Base-by-base conservation (phyloP, 352 stramenopile species). In the Phytophthora constricta region DNA sequence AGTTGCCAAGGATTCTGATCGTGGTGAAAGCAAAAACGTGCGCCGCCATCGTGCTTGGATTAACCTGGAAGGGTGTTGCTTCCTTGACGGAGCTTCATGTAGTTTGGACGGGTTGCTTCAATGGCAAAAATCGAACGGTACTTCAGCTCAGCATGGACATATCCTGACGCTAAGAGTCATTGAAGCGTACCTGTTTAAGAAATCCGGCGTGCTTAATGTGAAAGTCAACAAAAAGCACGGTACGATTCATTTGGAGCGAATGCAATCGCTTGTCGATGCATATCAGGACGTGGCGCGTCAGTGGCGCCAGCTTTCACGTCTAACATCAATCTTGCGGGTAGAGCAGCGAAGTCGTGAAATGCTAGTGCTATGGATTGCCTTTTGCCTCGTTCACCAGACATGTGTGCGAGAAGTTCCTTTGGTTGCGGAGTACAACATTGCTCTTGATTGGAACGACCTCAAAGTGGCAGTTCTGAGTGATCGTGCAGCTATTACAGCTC, bases 301-400 rank as follows among this genome's bases (percentile, higher is more conserved):
- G 20, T 79, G 67, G 70, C 43, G 34, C 1, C 17, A 61, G 10
- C 46, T 70, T 25, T 45, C 54, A 9, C 52, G 52, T n/a, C 57
- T 55, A 23, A 68, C 58, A 3, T 65, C 54, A 7, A 16, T 74
- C 8, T 53, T 73, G 28, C 26, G 52, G 11, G 66, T 87, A 17
- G 72, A 84, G 39, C 70, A 84, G 31, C 68, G 55, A 4, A 87
- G 77, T 51, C 71, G 65, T 1, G 62, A 74, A 34, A 58, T 87
- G 43, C 27, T 89, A 11, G 49, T 86, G 10, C 58, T 72, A 16
- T 87, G 80, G 76, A 68, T 76, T 41, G 63, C 73, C 0, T 87
- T 82, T 58, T 82, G 76, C 27, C 49, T 87, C 1, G 71, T 59
- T 13, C 80, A 89, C 54, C 68, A 74, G 23, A 34, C 31, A 48